Conservation (phyloP, 176 grass and related monocot species). For the Echinochloa phyllopogon region DNA sequence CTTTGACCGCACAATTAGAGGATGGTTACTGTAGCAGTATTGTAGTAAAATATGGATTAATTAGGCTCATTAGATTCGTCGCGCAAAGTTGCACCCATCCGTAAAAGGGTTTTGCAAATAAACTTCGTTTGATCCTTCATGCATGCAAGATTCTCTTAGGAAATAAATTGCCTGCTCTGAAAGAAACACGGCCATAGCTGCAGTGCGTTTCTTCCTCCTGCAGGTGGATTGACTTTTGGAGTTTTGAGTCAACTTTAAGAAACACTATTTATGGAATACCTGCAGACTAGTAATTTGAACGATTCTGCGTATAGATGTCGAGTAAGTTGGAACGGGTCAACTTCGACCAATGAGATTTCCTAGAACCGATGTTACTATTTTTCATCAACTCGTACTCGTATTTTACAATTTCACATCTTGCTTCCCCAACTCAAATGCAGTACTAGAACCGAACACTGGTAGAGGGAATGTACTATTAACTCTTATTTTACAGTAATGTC, state of each 20-base stretch:
- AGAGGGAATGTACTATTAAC: neutral
- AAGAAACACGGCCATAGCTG: too few relatives aligned
- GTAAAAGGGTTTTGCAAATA: too few relatives aligned
- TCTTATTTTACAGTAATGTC: neutral
- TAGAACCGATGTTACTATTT: neutral
- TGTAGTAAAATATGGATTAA: too few relatives aligned
- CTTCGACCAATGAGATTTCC: neutral
- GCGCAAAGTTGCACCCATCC: too few relatives aligned
- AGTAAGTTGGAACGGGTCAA: slow-evolving; percentile 16
- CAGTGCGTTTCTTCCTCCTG: neutral
- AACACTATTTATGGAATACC: neutral
- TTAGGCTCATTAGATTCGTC: too few relatives aligned
- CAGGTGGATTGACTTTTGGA: slow-evolving; percentile 15
- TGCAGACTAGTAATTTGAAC: neutral
- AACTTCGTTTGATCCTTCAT: too few relatives aligned
- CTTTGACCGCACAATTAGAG: too few relatives aligned
- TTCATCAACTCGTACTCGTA: neutral
- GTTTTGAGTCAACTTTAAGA: slow-evolving; percentile 39
- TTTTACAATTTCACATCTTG: neutral
- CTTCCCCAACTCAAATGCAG: neutral
- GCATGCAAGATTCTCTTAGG: too few relatives aligned
- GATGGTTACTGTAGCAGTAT: too few relatives aligned
- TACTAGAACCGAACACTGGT: neutral
- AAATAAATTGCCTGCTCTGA: too few relatives aligned
- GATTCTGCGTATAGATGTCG: neutral